Evolutionary conservation across 495 filamentous ascomycete genomes (phyloP).

Genomic region (Astrothelium subdiscretum): DNA sequence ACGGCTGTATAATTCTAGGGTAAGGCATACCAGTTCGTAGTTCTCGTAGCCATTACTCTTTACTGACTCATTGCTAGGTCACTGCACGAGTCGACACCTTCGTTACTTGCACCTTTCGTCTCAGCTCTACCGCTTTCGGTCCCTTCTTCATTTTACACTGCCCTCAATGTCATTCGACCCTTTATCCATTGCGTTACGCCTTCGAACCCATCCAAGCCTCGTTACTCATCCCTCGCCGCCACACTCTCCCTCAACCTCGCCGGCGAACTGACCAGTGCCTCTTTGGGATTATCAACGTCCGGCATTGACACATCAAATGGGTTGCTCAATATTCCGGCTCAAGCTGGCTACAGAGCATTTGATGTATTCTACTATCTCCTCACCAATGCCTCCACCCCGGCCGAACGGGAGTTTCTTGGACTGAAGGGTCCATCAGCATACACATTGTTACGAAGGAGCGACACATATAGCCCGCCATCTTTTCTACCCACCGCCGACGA

Average conservation of each 20-base stretch:
- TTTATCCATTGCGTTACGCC: constrained; percentile 83
- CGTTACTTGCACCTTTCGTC: constrained; percentile 70
- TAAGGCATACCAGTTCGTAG: constrained; percentile 29
- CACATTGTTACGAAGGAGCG: constrained; percentile 63
- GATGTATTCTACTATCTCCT: constrained; percentile 97
- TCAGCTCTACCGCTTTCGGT: constrained; percentile 65
- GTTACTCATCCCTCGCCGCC: constrained; percentile 69
- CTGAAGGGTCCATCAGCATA: constrained; percentile 72
- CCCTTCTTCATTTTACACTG: constrained; percentile 59
- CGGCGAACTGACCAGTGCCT: constrained; percentile 64
- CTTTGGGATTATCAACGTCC: constrained; percentile 69
- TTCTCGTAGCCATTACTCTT: background rate
- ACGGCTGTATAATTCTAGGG: constrained; percentile 87
- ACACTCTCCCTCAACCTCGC: constrained; percentile 70
- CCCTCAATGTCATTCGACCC: constrained; percentile 66
- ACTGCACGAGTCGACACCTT: constrained; percentile 79
- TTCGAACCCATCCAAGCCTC: constrained; percentile 72
- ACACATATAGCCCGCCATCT: constrained; percentile 74
- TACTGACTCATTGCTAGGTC: constrained; percentile 43
- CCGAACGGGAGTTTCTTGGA: constrained; percentile 83
- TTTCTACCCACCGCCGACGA: constrained; percentile 93
- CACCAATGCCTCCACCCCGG: constrained; percentile 76
- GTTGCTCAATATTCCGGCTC: constrained; percentile 65
- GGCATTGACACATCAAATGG: constrained; percentile 79
- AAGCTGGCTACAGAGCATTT: constrained; percentile 83